Base-by-base conservation (phyloP, 2,329 filamentous ascomycete genomes). In the Clarireedia sp. region DNA sequence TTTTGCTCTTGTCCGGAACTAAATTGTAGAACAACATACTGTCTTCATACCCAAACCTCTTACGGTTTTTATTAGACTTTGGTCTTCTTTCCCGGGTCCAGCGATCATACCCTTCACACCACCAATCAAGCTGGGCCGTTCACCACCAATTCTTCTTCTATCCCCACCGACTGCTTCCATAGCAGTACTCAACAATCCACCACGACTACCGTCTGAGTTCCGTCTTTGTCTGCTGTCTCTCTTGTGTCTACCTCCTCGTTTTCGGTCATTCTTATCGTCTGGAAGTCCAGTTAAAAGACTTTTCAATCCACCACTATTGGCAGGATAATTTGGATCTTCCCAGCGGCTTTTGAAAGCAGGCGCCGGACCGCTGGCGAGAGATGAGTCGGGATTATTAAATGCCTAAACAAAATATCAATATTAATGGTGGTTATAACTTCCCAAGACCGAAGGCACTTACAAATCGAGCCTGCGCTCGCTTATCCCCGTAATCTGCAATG, bases 401-500 rank as follows among this genome's bases (percentile, higher is more conserved):
- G 54, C 29, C 48, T 56, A 37, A 21, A 7, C 12, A 1, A 5
- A 5, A 21, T 45, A 7, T 51, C 7, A 43, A 33, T 45, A 7
- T 51, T 17, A 50, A 33, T 10, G 29, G 12, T 10, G 29, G 29
- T 10, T 33, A 16, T 2, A 45, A 5, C 5, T 1, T 5, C 16
- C 14, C 2, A 5, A 0, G 0, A 24, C 17, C n/a, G 10, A 38
- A 17, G 19, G 0, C 33, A 49, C 51, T 36, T 56, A 58, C 58
- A 33, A 52, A 54, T 48, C 26, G 44, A 29, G 58, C 52, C 26
- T 58, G 56, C 3, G 44, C 56, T 24, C 59, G 51, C 3, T 54
- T 43, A 44, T 60, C 57, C 8, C 45, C 44, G 33, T 60, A 60
- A 36, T 60, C 54, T 14, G 57, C 44, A n/a, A 57, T 51, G 26